Conservation (phyloP, 305 asterid genomes). For the Lippia alba region DNA sequence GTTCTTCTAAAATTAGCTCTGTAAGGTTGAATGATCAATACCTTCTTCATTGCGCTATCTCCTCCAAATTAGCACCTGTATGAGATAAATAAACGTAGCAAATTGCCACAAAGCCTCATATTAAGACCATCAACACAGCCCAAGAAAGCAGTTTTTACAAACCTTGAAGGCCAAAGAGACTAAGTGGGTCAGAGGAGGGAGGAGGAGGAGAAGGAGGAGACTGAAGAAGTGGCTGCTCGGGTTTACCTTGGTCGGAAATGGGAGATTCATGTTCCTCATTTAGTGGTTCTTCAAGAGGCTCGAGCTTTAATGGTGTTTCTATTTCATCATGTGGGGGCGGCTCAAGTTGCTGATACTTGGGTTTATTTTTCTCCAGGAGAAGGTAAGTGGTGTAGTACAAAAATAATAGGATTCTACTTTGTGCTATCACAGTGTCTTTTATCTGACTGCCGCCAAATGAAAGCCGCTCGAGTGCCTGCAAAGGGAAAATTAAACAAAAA, state of each 20-base stretch:
- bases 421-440: conserved; percentile 75
- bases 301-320: conserved; percentile 46
- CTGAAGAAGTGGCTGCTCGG: conserved; percentile 66
- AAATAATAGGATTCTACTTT: conserved; percentile 79
- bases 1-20: conserved; percentile 42
- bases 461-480: conserved; percentile 82
- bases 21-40: conserved; percentile 35
- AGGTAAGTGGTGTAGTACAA: conserved; percentile 94
- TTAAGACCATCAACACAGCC: conserved; percentile 59
- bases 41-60: conserved; percentile 59
- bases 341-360: conserved; percentile 85
- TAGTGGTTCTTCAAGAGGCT: conserved; percentile 59
- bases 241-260: conserved; percentile 75
- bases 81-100: conserved; percentile 64
- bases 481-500: background rate
- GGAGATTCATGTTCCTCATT: conserved; percentile 52
- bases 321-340: conserved; percentile 53
- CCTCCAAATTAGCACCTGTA: conserved; percentile 77
- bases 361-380: conserved; percentile 91
- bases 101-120: conserved; percentile 53
- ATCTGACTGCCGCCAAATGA: conserved; percentile 87
- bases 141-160: conserved; percentile 54
- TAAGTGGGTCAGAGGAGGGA: conserved; percentile 72
- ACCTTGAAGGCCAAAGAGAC: conserved; percentile 63
- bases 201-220: conserved; percentile 62